phyloP scores from a whole-genome alignment of 2,329 filamentous ascomycete species.

The Penicillium nordicum region DNA sequence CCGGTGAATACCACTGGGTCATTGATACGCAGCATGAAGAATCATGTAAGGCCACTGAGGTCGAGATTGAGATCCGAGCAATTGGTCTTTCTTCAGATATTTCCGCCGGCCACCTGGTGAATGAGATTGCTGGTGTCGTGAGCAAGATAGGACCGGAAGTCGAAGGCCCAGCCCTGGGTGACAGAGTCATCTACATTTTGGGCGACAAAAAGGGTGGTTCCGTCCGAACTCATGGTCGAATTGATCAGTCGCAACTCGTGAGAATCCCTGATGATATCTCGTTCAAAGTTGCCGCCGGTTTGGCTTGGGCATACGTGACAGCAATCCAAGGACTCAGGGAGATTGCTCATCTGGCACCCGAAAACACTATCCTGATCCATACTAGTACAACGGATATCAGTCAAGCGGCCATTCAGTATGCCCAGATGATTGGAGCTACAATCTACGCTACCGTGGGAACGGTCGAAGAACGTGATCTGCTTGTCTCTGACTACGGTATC shows the following conservation, averaged over 20 bases:
- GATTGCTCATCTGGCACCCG: conserved; percentile 4
- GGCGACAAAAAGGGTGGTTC: neutral
- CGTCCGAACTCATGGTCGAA: conserved; percentile 10
- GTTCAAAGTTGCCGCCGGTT: conserved; percentile 8
- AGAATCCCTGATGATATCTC: conserved; percentile 9
- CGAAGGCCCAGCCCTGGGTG: conserved; percentile 1
- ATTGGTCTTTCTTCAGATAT: conserved; percentile 9
- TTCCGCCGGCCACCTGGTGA: neutral
- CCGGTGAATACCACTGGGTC: conserved; percentile 4
- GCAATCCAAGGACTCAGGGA: conserved; percentile 12
- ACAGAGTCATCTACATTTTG: conserved; percentile 12
- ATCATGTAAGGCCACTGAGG: neutral
- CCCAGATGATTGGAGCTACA: conserved; percentile 10
- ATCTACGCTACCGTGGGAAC: conserved; percentile 18
- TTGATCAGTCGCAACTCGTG: neutral
- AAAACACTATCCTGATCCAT: conserved; percentile 21
- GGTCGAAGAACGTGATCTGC: conserved; percentile 5
- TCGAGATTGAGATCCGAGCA: conserved; percentile 14
- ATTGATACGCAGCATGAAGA: conserved; percentile 2
- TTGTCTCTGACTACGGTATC: conserved; percentile 11
- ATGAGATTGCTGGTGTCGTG: conserved; percentile 18
- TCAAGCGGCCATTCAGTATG: conserved; percentile 26
- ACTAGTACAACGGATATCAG: conserved; percentile 15
- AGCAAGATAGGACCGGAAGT: conserved; percentile 7
- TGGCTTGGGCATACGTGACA: conserved; percentile 10